Base-by-base conservation (phyloP, 768 basidiomycete genomes). In the Suillus bovinus region DNA sequence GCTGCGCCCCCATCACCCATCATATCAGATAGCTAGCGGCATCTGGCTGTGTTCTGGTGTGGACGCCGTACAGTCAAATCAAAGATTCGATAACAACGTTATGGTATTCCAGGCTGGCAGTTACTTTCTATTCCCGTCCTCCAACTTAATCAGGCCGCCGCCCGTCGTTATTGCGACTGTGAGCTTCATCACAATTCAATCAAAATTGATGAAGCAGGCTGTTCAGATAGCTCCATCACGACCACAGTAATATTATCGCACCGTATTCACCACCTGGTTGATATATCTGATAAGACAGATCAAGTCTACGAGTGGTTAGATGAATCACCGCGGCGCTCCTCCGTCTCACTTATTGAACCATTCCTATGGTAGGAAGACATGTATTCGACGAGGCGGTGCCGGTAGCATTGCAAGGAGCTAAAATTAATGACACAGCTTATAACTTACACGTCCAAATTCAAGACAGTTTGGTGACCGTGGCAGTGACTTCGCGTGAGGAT, bases 181-280 rank as follows among this genome's bases (percentile, higher is more conserved):
- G 24, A 13, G 22, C 8, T 47, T 27, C 46, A 52, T 52, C 31
- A 20, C 29, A 17, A 11, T 29, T 52, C 11, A n/a, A 52, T 52
- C 50, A 52, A 33, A 29, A 52, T 52, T 52, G 50, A 52, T 52
- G 50, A 20, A 33, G 20, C 20, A 52, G 50, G 31, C 50, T 52
- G 31, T 52, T 20, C 50, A 31, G 2, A 33, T 52, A 11, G 10
- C 29, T 52, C 49, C 49, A 29, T 50, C 29, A 50, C 16, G 9
- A 50, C 29, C 17, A n/a, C n/a, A n/a, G n/a, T n/a, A n/a, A n/a
- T n/a, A n/a, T n/a, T 4, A 10, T 47, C 14, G 22, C 13, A 46
- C 44, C 11, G 44, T 46, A 13, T 46, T 20, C n/a, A 8, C 46
- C 4, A 50, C 49, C 49, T 4, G 7, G n/a, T 7, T 27, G n/a